phyloP scores from a whole-genome alignment of 23 red algal genomes.

The Pyropia haitanensis region DNA sequence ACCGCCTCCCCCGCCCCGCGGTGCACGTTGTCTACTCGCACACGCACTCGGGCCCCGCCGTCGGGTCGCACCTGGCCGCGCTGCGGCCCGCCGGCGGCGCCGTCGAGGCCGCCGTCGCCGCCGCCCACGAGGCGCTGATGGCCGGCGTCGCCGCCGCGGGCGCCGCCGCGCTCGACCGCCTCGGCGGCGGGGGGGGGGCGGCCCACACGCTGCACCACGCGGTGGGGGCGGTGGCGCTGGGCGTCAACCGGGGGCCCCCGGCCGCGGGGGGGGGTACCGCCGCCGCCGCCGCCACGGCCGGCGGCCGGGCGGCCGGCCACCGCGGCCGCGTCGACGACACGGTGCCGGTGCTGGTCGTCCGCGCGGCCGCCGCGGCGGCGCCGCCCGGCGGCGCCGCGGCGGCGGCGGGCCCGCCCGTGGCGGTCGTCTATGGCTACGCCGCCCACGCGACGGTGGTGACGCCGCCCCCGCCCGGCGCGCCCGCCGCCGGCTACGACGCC shows the following conservation, averaged over 20 bases:
- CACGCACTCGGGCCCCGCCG: conserved; percentile 58
- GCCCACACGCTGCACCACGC: too few relatives aligned
- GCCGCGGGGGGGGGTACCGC: too few relatives aligned
- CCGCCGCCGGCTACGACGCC: conserved; percentile 24
- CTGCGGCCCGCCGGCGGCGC: conserved; percentile 16
- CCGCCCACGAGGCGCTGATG: too few relatives aligned
- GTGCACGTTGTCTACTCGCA: conserved; percentile 26
- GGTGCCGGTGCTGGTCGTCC: conserved; percentile 44
- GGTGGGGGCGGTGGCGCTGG: too few relatives aligned
- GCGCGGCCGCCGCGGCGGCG: neutral
- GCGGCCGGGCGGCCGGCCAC: neutral
- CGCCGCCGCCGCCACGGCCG: too few relatives aligned
- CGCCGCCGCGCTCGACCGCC: too few relatives aligned
- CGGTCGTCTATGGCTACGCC: conserved; percentile 27
- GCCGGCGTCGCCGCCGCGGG: too few relatives aligned
- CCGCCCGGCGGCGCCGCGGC: conserved; percentile 3
- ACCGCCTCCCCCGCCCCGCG: conserved; percentile 15
- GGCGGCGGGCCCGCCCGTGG: conserved; percentile 10
- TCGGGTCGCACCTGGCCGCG: conserved; percentile 22
- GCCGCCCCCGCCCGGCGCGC: neutral
- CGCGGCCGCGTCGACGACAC: conserved; percentile 30
- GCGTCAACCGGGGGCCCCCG: too few relatives aligned
- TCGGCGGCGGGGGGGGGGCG: too few relatives aligned
- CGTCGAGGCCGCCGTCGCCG: neutral
- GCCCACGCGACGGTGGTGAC: conserved; percentile 57